Evolutionary conservation across 192 early-diverging fungal genomes (phyloP).

Genomic region (Anaeromyces robustus): DNA sequence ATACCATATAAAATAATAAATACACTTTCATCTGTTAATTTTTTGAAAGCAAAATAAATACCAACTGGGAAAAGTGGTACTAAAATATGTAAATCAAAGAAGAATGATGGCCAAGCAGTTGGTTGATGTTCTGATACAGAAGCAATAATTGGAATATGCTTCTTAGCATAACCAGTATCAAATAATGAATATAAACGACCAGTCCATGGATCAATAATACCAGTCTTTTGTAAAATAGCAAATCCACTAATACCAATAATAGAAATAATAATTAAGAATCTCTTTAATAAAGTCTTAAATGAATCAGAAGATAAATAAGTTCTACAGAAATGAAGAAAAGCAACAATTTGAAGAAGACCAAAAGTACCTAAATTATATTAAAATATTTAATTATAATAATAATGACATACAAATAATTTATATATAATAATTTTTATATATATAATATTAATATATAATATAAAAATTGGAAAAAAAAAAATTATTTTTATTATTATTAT

Average conservation of each 20-base stretch:
- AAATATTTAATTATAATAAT: too few species aligned
- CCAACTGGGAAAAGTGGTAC: constrained; percentile 94
- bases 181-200: constrained; percentile 99
- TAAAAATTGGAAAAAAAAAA: too few species aligned
- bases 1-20: constrained; percentile 95
- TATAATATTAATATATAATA: too few species aligned
- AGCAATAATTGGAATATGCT: constrained; percentile 98
- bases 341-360: constrained; percentile 88
- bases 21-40: constrained; percentile 90
- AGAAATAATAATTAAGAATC: constrained; percentile 36
- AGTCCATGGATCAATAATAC: constrained; percentile 93
- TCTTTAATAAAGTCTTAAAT: constrained; percentile 62
- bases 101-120: constrained; percentile 97
- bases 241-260: constrained; percentile 42
- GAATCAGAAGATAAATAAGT: constrained; percentile 63
- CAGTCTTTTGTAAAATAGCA: constrained; percentile 57
- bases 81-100: constrained; percentile 96
- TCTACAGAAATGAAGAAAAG: constrained; percentile 74
- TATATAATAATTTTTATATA: too few species aligned
- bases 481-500: too few species aligned
- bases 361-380: too few species aligned
- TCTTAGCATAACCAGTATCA: constrained; percentile 99
- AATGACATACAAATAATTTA: too few species aligned
- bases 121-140: constrained; percentile 99
- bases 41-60: constrained; percentile 87